Conservation (phyloP, 2,329 filamentous ascomycete genomes). For the Pseudogymnoascus sp. region DNA sequence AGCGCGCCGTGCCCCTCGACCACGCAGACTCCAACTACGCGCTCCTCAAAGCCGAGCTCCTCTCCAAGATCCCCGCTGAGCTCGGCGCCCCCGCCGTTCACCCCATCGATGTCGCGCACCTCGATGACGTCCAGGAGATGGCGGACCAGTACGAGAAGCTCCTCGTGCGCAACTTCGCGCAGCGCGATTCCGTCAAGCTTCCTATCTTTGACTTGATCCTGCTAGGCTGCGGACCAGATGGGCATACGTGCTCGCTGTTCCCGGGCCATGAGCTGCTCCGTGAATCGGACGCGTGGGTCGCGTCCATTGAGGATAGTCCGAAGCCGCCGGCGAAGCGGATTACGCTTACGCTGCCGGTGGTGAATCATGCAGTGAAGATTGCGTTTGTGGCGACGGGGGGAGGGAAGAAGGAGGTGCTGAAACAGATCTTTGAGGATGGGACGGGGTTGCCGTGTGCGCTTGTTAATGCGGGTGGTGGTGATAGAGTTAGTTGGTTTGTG, state of each 20-base stretch:
- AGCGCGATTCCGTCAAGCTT: conserved; percentile 85
- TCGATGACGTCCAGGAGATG: conserved; percentile 76
- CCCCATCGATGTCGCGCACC: conserved; percentile 60
- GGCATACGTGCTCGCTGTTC: conserved; percentile 95
- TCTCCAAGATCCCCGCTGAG: conserved; percentile 73
- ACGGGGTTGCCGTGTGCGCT: conserved; percentile 72
- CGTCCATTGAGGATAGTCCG: conserved; percentile 83
- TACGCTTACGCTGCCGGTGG: conserved; percentile 84
- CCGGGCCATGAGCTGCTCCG: conserved; percentile 79
- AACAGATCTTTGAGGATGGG: conserved; percentile 81
- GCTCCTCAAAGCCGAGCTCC: conserved; percentile 75
- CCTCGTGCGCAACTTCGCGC: conserved; percentile 78
- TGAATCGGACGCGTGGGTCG: conserved; percentile 85
- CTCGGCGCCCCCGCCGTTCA: conserved; percentile 60
- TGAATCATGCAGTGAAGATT: conserved; percentile 76
- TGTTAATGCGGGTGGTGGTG: conserved; percentile 75
- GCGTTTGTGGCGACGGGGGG: conserved; percentile 86
- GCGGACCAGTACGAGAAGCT: conserved; percentile 89
- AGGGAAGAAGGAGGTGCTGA: conserved; percentile 86
- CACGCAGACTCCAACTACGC: conserved; percentile 92
- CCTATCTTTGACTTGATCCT: conserved; percentile 93
- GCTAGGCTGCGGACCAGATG: conserved; percentile 88
- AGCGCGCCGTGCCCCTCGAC: conserved; percentile 86
- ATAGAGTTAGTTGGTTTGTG: conserved; percentile 92
- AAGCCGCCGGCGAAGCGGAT: conserved; percentile 89